Evolutionary conservation across 2,329 filamentous ascomycete species (phyloP).

Genomic region (Magnaporthiopsis rhizophila): DNA sequence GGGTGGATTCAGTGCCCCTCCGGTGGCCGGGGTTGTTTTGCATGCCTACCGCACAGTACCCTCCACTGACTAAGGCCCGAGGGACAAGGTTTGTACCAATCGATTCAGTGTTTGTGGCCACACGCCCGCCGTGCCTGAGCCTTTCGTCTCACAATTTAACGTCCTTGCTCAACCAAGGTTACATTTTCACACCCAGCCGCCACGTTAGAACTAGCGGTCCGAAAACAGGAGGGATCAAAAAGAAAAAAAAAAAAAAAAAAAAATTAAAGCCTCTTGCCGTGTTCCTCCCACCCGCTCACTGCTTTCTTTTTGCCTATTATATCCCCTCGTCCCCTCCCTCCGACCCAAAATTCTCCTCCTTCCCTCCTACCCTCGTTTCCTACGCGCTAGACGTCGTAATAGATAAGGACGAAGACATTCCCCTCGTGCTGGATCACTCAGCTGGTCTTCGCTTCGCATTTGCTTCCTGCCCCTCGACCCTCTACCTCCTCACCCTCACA

Average conservation of each 20-base stretch:
- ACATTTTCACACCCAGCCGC: too few relatives aligned
- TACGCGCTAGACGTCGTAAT: too few relatives aligned
- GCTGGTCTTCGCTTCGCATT: background rate
- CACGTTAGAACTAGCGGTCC: too few relatives aligned
- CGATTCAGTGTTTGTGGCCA: background rate
- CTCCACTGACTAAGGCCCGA: too few relatives aligned
- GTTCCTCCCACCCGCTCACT: too few relatives aligned
- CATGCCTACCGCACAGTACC: too few relatives aligned
- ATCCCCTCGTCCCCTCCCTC: background rate
- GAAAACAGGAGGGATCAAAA: too few relatives aligned
- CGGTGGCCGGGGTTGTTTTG: too few relatives aligned
- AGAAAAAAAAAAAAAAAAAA: too few relatives aligned
- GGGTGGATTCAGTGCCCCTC: too few relatives aligned
- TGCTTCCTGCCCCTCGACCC: background rate
- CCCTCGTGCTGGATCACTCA: background rate
- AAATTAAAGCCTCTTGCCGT: too few relatives aligned
- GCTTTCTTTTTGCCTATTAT: background rate
- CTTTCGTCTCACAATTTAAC: slow-evolving; percentile 2
- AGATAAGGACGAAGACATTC: too few relatives aligned
- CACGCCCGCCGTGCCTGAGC: background rate
- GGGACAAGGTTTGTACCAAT: background rate
- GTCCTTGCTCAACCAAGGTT: background rate
- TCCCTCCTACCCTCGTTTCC: background rate
- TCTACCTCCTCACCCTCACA: background rate
- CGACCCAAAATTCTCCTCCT: background rate